Conservation (phyloP, 108 stramenopile species). For the Cyclotella cryptica region DNA sequence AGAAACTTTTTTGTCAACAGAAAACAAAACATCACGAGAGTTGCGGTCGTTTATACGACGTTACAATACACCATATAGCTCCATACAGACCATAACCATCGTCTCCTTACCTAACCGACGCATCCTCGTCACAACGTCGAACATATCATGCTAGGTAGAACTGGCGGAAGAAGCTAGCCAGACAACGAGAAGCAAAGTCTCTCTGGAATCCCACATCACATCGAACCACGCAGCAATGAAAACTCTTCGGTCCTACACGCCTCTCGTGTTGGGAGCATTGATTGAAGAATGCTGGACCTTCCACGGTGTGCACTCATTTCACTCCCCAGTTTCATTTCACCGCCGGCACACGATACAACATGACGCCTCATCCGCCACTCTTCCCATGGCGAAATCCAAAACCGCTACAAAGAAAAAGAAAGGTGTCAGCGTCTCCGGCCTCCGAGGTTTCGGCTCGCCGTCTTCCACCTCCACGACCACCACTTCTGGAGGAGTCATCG, state of each 20-base stretch:
- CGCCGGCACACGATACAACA: background rate
- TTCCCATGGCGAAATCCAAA: constrained; percentile 47
- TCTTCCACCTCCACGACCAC: constrained; percentile 32
- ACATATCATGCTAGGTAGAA: too few species aligned
- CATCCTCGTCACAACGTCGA: too few species aligned
- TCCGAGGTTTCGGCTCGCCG: constrained; percentile 59
- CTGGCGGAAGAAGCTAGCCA: too few species aligned
- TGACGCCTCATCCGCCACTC: constrained; percentile 1
- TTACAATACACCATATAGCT: too few species aligned
- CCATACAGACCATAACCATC: too few species aligned
- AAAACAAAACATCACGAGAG: too few species aligned
- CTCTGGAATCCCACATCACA: too few species aligned
- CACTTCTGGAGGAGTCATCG: constrained; percentile 42
- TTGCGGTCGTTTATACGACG: too few species aligned
- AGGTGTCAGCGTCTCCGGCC: constrained; percentile 13
- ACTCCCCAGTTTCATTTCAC: background rate
- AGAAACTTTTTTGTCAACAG: too few species aligned
- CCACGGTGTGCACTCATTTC: background rate
- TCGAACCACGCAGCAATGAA: background rate
- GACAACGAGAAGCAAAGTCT: too few species aligned
- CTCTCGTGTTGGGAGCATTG: background rate
- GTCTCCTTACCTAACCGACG: too few species aligned
- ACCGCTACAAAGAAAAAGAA: constrained; percentile 35
- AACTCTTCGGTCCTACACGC: background rate
- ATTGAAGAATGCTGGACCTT: background rate